Percentiles rank a stretch among this genome's conserved stretches.
These are phyloP conservation scores for Escallonia rubra DNA, from an alignment of 129 eudicot genomes.

Conservation along the genomic window DNA sequence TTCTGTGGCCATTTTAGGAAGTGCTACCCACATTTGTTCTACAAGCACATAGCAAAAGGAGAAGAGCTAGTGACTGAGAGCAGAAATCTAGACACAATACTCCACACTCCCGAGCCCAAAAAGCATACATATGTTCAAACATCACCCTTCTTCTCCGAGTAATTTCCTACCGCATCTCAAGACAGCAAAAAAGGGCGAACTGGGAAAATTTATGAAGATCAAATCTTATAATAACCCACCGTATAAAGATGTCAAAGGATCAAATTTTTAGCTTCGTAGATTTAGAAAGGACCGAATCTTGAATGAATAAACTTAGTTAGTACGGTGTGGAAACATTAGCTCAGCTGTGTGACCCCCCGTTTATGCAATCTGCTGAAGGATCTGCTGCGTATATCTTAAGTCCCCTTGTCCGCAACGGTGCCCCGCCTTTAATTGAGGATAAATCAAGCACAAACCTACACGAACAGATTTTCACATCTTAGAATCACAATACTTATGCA, in stretches of 20 bases:
- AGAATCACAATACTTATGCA: neutral
- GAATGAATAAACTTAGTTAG: conserved; percentile 21
- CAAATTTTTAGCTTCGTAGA: neutral
- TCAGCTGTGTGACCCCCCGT: conserved; percentile 7
- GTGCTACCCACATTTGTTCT: too few species aligned
- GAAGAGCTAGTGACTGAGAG: too few species aligned
- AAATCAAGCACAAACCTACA: conserved; percentile 66
- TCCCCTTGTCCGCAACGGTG: conserved; percentile 80
- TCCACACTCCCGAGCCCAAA: too few species aligned
- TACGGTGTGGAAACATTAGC: conserved; percentile 18
- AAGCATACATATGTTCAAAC: too few species aligned
- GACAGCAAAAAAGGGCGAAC: too few species aligned
- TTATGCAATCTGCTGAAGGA: conserved; percentile 6
- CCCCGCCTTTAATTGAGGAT: conserved; percentile 67
- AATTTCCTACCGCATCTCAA: too few species aligned
- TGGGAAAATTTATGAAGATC: too few species aligned
- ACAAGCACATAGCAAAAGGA: too few species aligned
- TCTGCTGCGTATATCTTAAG: conserved; percentile 25
- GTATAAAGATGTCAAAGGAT: neutral
- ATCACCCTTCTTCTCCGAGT: too few species aligned
- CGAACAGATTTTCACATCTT: neutral
- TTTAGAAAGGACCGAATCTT: neutral
- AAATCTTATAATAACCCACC: too few species aligned
- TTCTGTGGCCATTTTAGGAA: too few species aligned
- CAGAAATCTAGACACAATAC: too few species aligned